Conservation (phyloP, 176 grass and related monocot species). For the Zizania latifolia region DNA sequence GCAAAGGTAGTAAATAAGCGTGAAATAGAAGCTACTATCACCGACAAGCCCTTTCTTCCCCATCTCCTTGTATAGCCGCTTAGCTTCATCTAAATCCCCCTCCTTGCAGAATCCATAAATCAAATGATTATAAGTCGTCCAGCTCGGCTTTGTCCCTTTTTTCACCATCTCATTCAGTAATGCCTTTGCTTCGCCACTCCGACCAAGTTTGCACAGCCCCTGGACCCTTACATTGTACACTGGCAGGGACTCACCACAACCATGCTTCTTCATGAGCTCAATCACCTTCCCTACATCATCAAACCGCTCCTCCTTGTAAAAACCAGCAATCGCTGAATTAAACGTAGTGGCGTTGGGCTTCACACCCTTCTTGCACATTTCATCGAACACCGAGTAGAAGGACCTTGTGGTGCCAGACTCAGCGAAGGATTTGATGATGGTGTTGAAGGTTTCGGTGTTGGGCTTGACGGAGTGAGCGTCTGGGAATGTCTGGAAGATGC, state of each 20-base stretch:
- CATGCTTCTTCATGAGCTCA: constrained; percentile 74
- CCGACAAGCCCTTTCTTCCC: constrained; percentile 33
- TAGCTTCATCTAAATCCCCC: constrained; percentile 71
- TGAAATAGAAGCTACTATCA: constrained; percentile 44
- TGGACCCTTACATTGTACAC: constrained; percentile 71
- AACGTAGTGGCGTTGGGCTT: constrained; percentile 60
- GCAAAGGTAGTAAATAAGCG: constrained; percentile 51
- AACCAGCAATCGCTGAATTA: constrained; percentile 54
- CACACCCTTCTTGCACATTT: constrained; percentile 61
- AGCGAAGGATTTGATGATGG: constrained; percentile 67
- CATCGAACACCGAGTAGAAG: constrained; percentile 76
- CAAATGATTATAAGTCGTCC: constrained; percentile 73
- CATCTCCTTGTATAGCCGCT: constrained; percentile 75
- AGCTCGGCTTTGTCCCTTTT: constrained; percentile 59
- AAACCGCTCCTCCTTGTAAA: constrained; percentile 73
- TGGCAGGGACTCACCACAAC: constrained; percentile 35
- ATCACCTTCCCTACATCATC: constrained; percentile 73
- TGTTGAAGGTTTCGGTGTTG: constrained; percentile 60
- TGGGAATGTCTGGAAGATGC: constrained; percentile 70
- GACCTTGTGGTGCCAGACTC: constrained; percentile 70
- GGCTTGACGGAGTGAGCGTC: constrained; percentile 44
- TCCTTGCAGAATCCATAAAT: constrained; percentile 61
- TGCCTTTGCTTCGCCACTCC: constrained; percentile 46
- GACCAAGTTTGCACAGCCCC: constrained; percentile 76
- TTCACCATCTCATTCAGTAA: constrained; percentile 54